A percentile compares a stretch with the other conserved stretches of the same genome.
phyloP scores from a whole-genome alignment of 1,284 basidiomycete genomes.

The Inonotus obliquus region DNA sequence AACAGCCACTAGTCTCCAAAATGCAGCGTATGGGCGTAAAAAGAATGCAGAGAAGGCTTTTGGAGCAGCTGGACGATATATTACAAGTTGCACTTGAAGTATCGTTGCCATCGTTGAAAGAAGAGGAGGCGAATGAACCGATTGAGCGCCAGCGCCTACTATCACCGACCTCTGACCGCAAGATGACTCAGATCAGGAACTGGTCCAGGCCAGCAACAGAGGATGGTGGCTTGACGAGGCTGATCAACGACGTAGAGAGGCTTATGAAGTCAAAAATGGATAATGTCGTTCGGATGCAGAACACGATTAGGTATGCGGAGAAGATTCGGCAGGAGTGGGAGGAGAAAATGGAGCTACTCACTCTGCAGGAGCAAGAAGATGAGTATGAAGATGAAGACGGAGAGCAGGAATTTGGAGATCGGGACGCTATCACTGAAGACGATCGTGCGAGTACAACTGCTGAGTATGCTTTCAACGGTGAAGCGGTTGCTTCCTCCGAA shows the following conservation, averaged over 20 bases:
- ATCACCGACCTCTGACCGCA: constrained; percentile 81
- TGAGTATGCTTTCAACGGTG: constrained; percentile 53
- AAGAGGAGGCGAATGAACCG: constrained; percentile 85
- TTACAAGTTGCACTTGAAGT: constrained; percentile 79
- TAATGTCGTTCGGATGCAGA: constrained; percentile 94
- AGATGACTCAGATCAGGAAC: constrained; percentile 72
- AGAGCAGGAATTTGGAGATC: constrained; percentile 33
- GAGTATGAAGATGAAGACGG: constrained; percentile 40
- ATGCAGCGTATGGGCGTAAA: constrained; percentile 78
- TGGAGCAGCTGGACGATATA: constrained; percentile 85
- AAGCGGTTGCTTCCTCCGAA: constrained; percentile 43
- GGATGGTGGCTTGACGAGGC: constrained; percentile 77
- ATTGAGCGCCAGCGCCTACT: constrained; percentile 91
- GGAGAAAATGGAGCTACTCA: constrained; percentile 74
- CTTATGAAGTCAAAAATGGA: constrained; percentile 93
- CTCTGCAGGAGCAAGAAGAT: constrained; percentile 52
- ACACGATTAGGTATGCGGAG: constrained; percentile 96
- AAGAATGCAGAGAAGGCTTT: constrained; percentile 73
- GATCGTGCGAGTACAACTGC: constrained; percentile 60
- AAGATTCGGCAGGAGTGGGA: constrained; percentile 98
- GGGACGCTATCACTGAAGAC: constrained; percentile 32
- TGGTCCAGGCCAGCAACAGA: constrained; percentile 86
- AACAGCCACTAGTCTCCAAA: constrained; percentile 48
- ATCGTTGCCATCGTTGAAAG: constrained; percentile 84
- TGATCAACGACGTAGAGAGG: constrained; percentile 83